phyloP scores from a whole-genome alignment of 2,329 filamentous ascomycete genomes.

The Paramyrothecium roridum region DNA sequence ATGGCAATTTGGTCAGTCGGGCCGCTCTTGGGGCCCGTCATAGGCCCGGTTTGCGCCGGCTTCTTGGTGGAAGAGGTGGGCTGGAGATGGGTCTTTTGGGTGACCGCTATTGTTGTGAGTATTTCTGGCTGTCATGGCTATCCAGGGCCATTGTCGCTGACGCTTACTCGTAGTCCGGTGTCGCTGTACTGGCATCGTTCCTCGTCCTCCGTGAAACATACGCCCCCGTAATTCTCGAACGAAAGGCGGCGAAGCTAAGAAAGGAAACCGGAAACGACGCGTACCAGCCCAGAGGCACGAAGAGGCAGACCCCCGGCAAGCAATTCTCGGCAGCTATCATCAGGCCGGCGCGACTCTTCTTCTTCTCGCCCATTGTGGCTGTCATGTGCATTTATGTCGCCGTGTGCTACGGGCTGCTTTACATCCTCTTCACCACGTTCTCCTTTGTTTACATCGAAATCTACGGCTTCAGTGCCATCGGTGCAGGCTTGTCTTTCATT shows the following conservation, averaged over 20 bases:
- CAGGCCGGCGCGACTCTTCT: constrained; percentile 59
- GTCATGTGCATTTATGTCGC: constrained; percentile 60
- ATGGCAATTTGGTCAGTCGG: constrained; percentile 61
- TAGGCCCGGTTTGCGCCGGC: constrained; percentile 43
- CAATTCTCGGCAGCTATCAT: constrained; percentile 48
- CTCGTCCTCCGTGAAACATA: constrained; percentile 57
- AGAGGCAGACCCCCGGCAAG: background rate
- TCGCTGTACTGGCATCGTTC: background rate
- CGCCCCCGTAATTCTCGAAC: constrained; percentile 50
- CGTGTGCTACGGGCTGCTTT: constrained; percentile 59
- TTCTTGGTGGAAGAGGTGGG: constrained; percentile 31
- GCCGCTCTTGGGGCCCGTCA: constrained; percentile 51
- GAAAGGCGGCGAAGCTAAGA: constrained; percentile 53
- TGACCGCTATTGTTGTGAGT: constrained; percentile 9
- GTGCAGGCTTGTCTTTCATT: constrained; percentile 14
- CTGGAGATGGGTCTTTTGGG: constrained; percentile 41
- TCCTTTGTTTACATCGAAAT: constrained; percentile 53
- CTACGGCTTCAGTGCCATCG: constrained; percentile 49
- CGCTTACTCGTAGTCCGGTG: background rate
- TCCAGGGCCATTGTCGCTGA: background rate
- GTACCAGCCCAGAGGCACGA: background rate
- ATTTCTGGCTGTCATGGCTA: background rate
- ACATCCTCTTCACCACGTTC: constrained; percentile 46
- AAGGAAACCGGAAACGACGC: constrained; percentile 37
- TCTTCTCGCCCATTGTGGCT: constrained; percentile 60